These are phyloP conservation scores for Silene noctiflora DNA, from an alignment of 179 eudicot species.

Conservation along the genomic window DNA sequence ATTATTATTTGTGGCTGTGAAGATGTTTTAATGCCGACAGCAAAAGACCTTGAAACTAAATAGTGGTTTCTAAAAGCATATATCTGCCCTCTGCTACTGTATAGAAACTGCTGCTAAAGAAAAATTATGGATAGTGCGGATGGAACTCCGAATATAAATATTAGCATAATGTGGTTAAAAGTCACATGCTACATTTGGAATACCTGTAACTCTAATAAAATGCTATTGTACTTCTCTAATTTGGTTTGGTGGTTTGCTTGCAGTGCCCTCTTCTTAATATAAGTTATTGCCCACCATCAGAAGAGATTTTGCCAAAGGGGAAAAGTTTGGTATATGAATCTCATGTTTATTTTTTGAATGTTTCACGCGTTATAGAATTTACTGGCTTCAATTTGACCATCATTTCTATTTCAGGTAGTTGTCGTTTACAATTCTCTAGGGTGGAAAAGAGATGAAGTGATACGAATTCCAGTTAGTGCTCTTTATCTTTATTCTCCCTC, in stretches of 20 bases:
- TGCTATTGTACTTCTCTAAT: slow-evolving; percentile 6
- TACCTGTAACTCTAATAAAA: background rate
- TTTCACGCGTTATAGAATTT: background rate
- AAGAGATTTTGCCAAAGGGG: slow-evolving; percentile 54
- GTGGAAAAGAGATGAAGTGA: slow-evolving; percentile 83
- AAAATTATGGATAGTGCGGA: background rate
- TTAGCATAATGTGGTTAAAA: background rate
- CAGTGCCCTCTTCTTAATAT: slow-evolving; percentile 95
- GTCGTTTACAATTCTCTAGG: slow-evolving; percentile 86
- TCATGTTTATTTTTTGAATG: background rate
- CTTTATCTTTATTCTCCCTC: slow-evolving; percentile 3
- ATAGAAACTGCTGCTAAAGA: background rate
- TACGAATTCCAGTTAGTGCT: slow-evolving; percentile 77
- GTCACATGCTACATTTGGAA: slow-evolving; percentile 3
- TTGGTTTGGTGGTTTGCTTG: slow-evolving; percentile 26
- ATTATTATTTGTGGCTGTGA: background rate
- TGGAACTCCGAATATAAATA: background rate
- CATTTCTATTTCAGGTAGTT: slow-evolving; percentile 45
- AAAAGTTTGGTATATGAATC: slow-evolving; percentile 59
- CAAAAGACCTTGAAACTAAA: background rate
- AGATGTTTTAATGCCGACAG: background rate
- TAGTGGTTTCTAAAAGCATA: background rate
- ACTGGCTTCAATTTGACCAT: slow-evolving; percentile 4
- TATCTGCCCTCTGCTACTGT: background rate
- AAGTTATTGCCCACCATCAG: slow-evolving; percentile 91